Percentiles rank a stretch among this genome's conserved stretches.
These are phyloP conservation scores for Colletotrichum gloeosporioides DNA, from an alignment of 2,329 filamentous ascomycete species.

Conservation along the genomic window DNA sequence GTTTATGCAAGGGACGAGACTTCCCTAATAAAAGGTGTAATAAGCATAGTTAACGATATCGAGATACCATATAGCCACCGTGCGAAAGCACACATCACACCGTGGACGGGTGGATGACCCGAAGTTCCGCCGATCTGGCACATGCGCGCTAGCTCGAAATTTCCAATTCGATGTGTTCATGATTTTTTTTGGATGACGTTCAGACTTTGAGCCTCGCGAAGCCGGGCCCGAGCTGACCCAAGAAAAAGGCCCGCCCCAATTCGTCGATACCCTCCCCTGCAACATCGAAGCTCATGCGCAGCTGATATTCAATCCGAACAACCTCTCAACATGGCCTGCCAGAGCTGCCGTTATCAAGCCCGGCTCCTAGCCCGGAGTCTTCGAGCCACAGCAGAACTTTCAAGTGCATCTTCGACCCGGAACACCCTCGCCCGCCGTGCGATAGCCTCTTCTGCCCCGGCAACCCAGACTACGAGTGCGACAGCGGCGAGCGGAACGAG, in stretches of 20 bases:
- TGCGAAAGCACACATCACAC: not conserved
- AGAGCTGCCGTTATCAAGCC: slow-evolving; percentile 52
- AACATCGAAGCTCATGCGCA: not conserved
- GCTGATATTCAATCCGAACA: not conserved
- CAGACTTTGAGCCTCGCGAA: slow-evolving; percentile 12
- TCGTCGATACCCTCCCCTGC: not conserved
- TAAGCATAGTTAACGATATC: not conserved
- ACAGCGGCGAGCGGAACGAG: slow-evolving; percentile 28
- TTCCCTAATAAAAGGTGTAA: not conserved
- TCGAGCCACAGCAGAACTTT: slow-evolving; percentile 16
- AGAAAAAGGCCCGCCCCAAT: not conserved
- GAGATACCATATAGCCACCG: not conserved
- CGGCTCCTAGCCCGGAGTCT: slow-evolving; percentile 39
- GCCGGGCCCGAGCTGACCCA: not conserved
- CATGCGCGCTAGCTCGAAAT: slow-evolving; percentile 13
- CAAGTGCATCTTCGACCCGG: slow-evolving; percentile 4
- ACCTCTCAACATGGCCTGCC: slow-evolving; percentile 49
- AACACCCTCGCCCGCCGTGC: not conserved
- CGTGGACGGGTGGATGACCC: not conserved
- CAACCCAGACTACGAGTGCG: not conserved
- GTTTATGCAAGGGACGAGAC: not conserved
- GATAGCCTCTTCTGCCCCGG: not conserved
- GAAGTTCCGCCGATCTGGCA: slow-evolving; percentile 18
- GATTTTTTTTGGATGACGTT: slow-evolving; percentile 25
- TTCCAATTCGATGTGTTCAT: slow-evolving; percentile 23